A percentile compares a stretch with the other conserved stretches of the same genome.
phyloP scores from a whole-genome alignment of 331 rosid genomes.

The Phaseolus coccineus region DNA sequence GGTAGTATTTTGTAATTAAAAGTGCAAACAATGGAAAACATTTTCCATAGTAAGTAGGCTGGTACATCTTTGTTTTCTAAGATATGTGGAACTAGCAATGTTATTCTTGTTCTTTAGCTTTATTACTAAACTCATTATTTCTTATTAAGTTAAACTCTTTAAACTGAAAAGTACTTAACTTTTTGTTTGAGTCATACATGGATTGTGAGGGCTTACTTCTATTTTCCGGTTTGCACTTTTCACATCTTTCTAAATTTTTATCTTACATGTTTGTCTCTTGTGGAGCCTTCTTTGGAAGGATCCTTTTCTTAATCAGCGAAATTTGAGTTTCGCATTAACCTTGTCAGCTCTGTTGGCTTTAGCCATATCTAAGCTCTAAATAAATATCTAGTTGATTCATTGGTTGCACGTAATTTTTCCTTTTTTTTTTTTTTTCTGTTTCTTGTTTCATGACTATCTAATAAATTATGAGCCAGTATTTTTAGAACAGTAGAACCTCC shows the following conservation, averaged over 20 bases:
- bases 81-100: neutral
- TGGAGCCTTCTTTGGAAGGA: neutral
- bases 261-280: neutral
- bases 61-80: neutral
- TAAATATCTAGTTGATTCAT: slow-evolving; percentile 20
- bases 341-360: neutral
- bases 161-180: neutral
- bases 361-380: slow-evolving; percentile 27
- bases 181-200: neutral
- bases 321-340: slow-evolving; percentile 12
- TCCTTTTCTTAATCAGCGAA: slow-evolving; percentile 10
- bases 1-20: neutral
- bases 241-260: neutral
- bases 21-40: neutral
- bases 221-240: neutral
- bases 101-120: neutral
- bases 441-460: slow-evolving; percentile 25
- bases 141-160: neutral
- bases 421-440: slow-evolving; percentile 15
- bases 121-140: neutral
- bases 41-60: neutral
- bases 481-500: slow-evolving; percentile 12
- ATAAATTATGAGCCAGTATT: slow-evolving; percentile 29
- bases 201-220: neutral
- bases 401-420: neutral